A percentile compares a stretch with the other conserved stretches of the same genome.
Evolutionary conservation across 1,139 yeast genomes (phyloP).

Genomic region (Debaryomyces robertsiae): DNA sequence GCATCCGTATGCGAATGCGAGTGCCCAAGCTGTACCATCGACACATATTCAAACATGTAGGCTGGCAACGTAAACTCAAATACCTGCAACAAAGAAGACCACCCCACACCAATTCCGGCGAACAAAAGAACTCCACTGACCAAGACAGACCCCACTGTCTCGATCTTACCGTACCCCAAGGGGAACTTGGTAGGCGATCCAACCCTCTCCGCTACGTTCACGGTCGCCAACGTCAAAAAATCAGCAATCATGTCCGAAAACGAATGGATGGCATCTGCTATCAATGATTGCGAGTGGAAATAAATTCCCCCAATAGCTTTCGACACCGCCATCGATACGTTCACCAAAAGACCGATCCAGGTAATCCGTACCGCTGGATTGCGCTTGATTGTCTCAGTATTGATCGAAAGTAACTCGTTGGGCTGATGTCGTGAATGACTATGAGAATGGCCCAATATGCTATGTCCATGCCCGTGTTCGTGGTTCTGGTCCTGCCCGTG

Average conservation of each 20-base stretch:
- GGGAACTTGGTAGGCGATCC: constrained; percentile 70
- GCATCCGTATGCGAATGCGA: constrained; percentile 48
- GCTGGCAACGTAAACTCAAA: constrained; percentile 70
- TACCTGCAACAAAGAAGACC: constrained; percentile 75
- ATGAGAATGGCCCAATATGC: constrained; percentile 29
- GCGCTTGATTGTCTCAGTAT: constrained; percentile 31
- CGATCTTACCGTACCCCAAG: constrained; percentile 89
- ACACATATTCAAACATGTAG: constrained; percentile 42
- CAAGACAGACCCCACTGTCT: constrained; percentile 86
- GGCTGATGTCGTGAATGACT: constrained; percentile 43
- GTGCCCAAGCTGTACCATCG: constrained; percentile 53
- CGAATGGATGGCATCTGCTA: constrained; percentile 95
- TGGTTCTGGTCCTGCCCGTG: constrained; percentile 34
- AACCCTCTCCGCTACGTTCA: constrained; percentile 69
- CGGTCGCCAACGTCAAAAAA: constrained; percentile 84
- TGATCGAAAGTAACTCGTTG: constrained; percentile 40
- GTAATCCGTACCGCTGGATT: constrained; percentile 94
- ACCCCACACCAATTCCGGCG: constrained; percentile 92
- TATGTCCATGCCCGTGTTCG: constrained; percentile 23
- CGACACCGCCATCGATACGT: constrained; percentile 81
- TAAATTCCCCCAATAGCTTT: constrained; percentile 88
- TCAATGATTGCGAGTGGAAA: constrained; percentile 90
- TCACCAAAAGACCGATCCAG: constrained; percentile 84
- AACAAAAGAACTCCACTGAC: constrained; percentile 79
- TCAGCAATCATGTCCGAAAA: constrained; percentile 89